Conservation (phyloP, 2,329 filamentous ascomycete genomes). For the Fusarium sp. region DNA sequence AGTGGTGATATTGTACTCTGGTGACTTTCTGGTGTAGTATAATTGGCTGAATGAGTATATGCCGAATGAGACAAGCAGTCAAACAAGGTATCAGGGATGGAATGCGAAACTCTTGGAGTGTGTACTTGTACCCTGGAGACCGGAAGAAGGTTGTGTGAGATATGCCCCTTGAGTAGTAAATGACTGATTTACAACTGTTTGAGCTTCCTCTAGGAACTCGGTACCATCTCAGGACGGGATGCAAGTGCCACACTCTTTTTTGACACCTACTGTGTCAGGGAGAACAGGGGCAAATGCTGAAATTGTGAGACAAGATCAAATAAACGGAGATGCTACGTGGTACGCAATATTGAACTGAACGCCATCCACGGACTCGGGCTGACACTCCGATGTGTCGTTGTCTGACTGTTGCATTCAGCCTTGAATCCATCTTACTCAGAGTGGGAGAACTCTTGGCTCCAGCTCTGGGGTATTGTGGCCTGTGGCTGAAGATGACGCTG, state of each 20-base stretch:
- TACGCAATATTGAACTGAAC: background rate
- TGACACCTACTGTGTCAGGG: background rate
- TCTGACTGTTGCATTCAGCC: conserved; percentile 1
- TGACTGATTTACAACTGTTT: background rate
- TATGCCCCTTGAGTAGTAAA: background rate
- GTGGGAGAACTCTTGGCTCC: background rate
- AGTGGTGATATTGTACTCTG: background rate
- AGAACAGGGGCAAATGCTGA: background rate
- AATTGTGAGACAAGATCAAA: background rate
- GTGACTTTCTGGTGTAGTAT: background rate
- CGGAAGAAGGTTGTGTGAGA: background rate
- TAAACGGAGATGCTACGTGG: background rate
- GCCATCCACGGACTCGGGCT: background rate
- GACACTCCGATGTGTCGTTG: background rate
- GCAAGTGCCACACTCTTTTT: background rate
- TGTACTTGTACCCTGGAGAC: background rate
- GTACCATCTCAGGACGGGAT: background rate
- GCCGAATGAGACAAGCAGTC: background rate
- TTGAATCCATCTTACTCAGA: conserved; percentile 1
- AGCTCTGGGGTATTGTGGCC: background rate
- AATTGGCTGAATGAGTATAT: background rate
- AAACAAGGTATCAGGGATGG: background rate
- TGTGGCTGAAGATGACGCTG: conserved; percentile 2
- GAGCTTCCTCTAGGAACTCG: background rate
- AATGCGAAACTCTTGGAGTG: background rate